Conservation (phyloP, 495 filamentous ascomycete genomes). For the Pseudomonodictys pantanalensis region DNA sequence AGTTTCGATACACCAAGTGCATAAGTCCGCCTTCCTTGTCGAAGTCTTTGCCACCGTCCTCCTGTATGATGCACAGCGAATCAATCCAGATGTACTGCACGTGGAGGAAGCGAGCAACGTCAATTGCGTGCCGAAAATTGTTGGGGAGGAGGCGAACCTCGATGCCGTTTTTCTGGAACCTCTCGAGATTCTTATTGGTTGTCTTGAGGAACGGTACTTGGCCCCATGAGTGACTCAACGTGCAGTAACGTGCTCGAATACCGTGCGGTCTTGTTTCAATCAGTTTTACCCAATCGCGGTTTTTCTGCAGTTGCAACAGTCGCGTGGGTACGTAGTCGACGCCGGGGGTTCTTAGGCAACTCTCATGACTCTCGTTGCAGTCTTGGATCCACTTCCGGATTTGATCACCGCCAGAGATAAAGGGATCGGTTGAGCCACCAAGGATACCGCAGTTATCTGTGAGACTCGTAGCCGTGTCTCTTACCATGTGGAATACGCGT, state of each 20-base stretch:
- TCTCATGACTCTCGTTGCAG: not conserved
- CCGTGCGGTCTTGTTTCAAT: constrained; percentile 7
- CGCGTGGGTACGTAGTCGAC: not conserved
- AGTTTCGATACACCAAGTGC: constrained; percentile 18
- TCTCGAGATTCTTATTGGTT: not conserved
- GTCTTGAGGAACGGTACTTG: not conserved
- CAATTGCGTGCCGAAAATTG: constrained; percentile 23
- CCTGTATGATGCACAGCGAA: constrained; percentile 11
- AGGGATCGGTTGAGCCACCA: not conserved
- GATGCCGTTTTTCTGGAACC: constrained; percentile 6
- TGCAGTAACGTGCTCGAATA: not conserved
- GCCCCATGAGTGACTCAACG: not conserved
- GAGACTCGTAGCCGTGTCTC: not conserved
- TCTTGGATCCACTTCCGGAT: not conserved
- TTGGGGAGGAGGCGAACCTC: not conserved
- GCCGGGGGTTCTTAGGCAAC: not conserved
- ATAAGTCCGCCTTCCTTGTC: constrained; percentile 2
- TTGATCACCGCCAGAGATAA: not conserved
- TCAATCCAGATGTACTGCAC: constrained; percentile 25
- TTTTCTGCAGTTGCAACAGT: not conserved
- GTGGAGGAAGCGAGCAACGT: constrained; percentile 9
- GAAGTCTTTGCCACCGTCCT: constrained; percentile 6
- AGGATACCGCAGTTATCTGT: not conserved
- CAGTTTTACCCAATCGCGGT: not conserved
- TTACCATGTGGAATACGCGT: too few species aligned